Evolutionary conservation across 176 grass and related monocot genomes (phyloP).

Genomic region (Carex myosuroides): DNA sequence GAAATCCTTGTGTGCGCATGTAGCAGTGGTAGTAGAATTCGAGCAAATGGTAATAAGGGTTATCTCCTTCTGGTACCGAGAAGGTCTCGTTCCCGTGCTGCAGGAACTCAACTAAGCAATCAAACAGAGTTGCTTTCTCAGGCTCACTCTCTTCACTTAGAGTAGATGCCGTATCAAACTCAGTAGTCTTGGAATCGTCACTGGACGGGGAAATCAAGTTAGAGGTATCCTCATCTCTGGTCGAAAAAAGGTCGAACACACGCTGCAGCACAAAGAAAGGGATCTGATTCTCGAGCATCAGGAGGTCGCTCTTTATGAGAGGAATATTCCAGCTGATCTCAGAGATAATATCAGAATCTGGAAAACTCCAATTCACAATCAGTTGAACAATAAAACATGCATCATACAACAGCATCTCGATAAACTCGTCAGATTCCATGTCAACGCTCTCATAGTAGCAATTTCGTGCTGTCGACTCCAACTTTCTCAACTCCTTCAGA

Average conservation of each 20-base stretch:
- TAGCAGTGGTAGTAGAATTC: conserved; percentile 23
- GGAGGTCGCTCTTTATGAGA: conserved; percentile 18
- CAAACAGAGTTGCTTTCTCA: background rate
- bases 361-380: background rate
- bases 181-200: background rate
- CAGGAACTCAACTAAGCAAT: background rate
- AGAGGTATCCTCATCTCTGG: background rate
- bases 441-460: conserved; percentile 1
- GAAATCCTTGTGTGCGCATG: background rate
- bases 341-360: background rate
- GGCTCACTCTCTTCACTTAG: conserved; percentile 1
- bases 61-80: background rate
- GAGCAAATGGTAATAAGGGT: conserved; percentile 15
- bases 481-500: background rate
- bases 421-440: background rate
- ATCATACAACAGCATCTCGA: conserved; percentile 14
- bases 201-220: background rate
- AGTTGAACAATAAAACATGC: conserved; percentile 17
- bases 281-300: conserved; percentile 25
- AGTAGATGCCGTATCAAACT: background rate
- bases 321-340: conserved; percentile 17
- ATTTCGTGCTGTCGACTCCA: background rate
- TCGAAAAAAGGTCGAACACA: conserved; percentile 3
- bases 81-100: conserved; percentile 1
- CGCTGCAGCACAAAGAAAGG: conserved; percentile 2